These are phyloP conservation scores for Kappamyces sp. DNA, from an alignment of 192 early-diverging fungal genomes.

Conservation along the genomic window DNA sequence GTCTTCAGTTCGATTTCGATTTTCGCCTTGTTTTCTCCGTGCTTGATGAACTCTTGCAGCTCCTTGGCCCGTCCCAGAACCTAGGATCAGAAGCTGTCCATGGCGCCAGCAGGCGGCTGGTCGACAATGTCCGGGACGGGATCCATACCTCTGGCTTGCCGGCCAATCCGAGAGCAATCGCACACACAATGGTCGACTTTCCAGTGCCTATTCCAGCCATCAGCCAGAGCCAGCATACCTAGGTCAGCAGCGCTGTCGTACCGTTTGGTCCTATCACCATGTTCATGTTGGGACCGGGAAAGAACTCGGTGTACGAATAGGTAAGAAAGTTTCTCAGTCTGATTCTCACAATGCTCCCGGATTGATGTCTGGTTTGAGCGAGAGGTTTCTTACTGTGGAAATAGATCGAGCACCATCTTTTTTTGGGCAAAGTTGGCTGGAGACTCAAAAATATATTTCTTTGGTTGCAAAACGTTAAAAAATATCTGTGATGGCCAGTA, in stretches of 20 bases:
- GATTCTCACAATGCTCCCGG: conserved; percentile 68
- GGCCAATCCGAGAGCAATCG: conserved; percentile 89
- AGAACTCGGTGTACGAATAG: conserved; percentile 77
- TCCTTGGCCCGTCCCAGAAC: conserved; percentile 83
- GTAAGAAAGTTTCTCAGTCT: conserved; percentile 91
- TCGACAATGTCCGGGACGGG: background rate
- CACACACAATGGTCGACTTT: conserved; percentile 92
- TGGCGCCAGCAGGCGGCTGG: conserved; percentile 32
- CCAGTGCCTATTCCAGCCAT: conserved; percentile 64
- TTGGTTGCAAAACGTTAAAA: too few species aligned
- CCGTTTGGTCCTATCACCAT: conserved; percentile 85
- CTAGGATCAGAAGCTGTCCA: conserved; percentile 28
- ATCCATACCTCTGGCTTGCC: conserved; percentile 53
- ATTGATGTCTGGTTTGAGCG: conserved; percentile 18
- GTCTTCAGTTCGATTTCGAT: conserved; percentile 85
- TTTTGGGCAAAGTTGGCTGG: background rate
- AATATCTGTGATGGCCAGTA: too few species aligned
- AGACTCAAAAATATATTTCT: too few species aligned
- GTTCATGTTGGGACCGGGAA: conserved; percentile 89
- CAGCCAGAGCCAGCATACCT: background rate
- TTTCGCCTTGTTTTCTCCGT: conserved; percentile 66
- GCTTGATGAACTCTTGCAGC: conserved; percentile 87
- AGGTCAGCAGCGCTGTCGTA: background rate
- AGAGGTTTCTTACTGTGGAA: background rate
- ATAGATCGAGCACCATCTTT: background rate